A percentile compares a stretch with the other conserved stretches of the same genome.
Evolutionary conservation across 2,329 filamentous ascomycete genomes (phyloP).

Genomic region (Alternaria novae-zelandiae): DNA sequence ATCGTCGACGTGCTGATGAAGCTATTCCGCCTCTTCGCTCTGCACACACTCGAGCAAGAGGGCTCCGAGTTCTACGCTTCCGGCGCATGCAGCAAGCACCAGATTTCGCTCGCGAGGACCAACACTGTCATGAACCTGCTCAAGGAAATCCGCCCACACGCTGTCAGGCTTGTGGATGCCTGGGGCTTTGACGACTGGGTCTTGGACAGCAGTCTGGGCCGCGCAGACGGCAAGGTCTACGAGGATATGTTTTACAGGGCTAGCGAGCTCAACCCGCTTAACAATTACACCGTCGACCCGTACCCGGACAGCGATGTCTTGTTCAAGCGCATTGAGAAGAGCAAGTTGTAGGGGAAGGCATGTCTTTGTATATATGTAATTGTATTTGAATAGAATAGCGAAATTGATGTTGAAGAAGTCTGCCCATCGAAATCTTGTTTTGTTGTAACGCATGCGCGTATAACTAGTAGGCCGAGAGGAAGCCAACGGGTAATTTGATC

Average conservation of each 20-base stretch:
- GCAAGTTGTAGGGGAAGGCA: slow-evolving; percentile 53
- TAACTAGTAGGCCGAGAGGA: neutral
- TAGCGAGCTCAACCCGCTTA: slow-evolving; percentile 74
- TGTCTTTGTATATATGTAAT: slow-evolving; percentile 6
- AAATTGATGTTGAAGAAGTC: neutral
- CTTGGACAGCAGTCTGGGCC: slow-evolving; percentile 72
- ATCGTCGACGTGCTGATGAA: slow-evolving; percentile 68
- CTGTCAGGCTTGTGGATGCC: slow-evolving; percentile 72
- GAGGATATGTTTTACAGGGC: slow-evolving; percentile 78
- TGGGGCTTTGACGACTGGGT: slow-evolving; percentile 84
- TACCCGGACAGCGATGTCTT: slow-evolving; percentile 69
- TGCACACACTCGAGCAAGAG: slow-evolving; percentile 72
- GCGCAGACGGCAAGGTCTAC: slow-evolving; percentile 77
- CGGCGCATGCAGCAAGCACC: slow-evolving; percentile 71
- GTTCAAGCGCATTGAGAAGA: slow-evolving; percentile 67
- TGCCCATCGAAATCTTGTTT: neutral
- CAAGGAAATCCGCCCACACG: slow-evolving; percentile 75
- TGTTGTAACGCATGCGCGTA: neutral
- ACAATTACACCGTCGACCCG: slow-evolving; percentile 73
- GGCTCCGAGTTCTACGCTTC: slow-evolving; percentile 75
- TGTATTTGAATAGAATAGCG: neutral
- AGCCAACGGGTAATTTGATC: neutral
- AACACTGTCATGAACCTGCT: slow-evolving; percentile 73
- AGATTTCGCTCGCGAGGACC: slow-evolving; percentile 72
- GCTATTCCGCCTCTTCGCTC: slow-evolving; percentile 69